Evolutionary conservation across 805 yeast species (phyloP).

Genomic region (Saturnispora gosingensis): DNA sequence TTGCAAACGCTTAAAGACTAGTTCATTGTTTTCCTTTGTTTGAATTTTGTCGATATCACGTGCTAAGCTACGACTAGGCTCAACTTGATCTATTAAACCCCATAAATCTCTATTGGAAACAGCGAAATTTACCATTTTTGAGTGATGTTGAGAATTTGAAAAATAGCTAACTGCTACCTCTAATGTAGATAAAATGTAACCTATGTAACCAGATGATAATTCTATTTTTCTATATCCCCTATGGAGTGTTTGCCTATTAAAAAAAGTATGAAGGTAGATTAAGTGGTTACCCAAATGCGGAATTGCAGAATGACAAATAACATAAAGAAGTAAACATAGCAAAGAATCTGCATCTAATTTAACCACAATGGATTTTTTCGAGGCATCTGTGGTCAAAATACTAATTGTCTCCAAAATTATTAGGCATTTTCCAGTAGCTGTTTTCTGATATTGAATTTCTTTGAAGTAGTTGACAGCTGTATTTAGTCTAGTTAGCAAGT

Average conservation of each 20-base stretch:
- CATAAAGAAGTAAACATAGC: constrained; percentile 62
- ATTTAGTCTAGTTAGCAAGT: constrained; percentile 36
- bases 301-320: constrained; percentile 54
- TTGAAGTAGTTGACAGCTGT: constrained; percentile 46
- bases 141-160: constrained; percentile 30
- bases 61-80: neutral
- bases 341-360: constrained; percentile 75
- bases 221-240: neutral
- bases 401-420: constrained; percentile 45
- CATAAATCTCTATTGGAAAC: neutral
- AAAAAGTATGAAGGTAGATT: constrained; percentile 52
- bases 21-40: neutral
- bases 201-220: constrained; percentile 25
- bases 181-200: constrained; percentile 73
- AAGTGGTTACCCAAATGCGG: constrained; percentile 53
- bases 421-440: constrained; percentile 38
- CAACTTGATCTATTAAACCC: neutral
- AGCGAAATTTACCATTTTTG: constrained; percentile 7
- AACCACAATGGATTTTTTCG: constrained; percentile 8
- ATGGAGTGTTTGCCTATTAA: neutral
- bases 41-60: neutral
- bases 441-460: constrained; percentile 36
- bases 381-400: constrained; percentile 33
- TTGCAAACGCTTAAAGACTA: neutral
- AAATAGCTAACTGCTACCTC: constrained; percentile 74